Base-by-base conservation (phyloP, 2,329 filamentous ascomycete genomes). In the Paraphaeosphaeria sporulosa region DNA sequence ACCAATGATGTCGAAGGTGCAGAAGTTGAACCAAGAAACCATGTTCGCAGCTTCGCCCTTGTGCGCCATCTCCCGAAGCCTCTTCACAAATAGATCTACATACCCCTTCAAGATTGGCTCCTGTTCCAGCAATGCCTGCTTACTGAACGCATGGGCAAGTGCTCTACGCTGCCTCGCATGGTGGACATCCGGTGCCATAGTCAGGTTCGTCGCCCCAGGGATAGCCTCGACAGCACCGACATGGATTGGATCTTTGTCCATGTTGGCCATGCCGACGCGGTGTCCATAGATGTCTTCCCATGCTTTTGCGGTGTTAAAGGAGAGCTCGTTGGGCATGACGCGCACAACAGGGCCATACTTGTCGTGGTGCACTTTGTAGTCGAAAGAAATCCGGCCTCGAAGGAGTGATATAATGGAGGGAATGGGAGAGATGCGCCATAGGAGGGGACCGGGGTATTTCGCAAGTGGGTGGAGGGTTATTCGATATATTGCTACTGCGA, bases 121-220 rank as follows among this genome's bases (percentile, higher is more conserved):
- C 57, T 82, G 79, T 53, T 77, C 73, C 25, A 75, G 63, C 40
- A 82, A 54, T 1, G 78, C 78, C 58, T 76, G 75, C 49, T 79
- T 75, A 5, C 70, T 74, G 64, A 82, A 81, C 10, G 77, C 77
- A 64, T 81, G 75, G 5, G 78, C 74, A 3, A 81, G 71, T 12
- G 78, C 68, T 34, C 78, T 71, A 36, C 80, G 69, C 56, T 75
- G 72, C 23, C 79, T 71, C 6, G 75, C 71, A 66, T 82, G 79
- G 57, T 73, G 66, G 19, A 73, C 68, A 54, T 81, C 76, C 19
- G 78, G 71, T 8, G 79, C 72, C 66, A 73, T 76, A 15, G 76
- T 75, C 57, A 79, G 44, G 30, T 76, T 78, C 2, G 74, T 77
- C 1, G 73, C 72, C 1, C 73, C 75, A n/a, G 71, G 72, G 46